These are phyloP conservation scores for Solanum paucissectum DNA, from an alignment of 257 asterid species.

Conservation along the genomic window DNA sequence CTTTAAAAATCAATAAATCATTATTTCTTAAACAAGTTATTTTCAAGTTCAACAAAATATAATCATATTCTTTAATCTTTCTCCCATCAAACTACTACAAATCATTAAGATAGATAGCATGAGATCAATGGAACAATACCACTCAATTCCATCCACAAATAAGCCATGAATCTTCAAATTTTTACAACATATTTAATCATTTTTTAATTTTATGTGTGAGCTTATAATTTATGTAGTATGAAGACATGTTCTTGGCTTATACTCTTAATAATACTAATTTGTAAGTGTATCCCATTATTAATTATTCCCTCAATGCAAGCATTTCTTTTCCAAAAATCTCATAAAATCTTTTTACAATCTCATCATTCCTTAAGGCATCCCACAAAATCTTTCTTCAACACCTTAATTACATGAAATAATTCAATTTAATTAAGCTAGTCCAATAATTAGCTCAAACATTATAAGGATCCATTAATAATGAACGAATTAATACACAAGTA, in stretches of 20 bases:
- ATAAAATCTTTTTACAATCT: background rate
- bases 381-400: background rate
- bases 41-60: background rate
- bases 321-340: background rate
- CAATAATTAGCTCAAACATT: background rate
- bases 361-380: background rate
- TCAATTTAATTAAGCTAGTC: background rate
- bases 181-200: background rate
- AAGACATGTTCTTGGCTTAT: background rate
- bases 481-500: background rate
- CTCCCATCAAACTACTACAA: background rate
- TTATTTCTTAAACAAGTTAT: background rate
- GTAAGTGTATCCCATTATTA: background rate
- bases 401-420: background rate
- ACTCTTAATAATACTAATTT: background rate
- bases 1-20: background rate
- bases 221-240: background rate
- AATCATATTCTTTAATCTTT: background rate
- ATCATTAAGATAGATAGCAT: background rate
- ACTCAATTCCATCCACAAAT: background rate
- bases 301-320: background rate
- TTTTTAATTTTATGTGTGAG: background rate
- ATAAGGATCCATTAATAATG: background rate
- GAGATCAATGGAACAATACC: background rate
- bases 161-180: background rate